Conservation (phyloP, 2,329 filamentous ascomycete genomes). For the Thermomyces lanuginosus region DNA sequence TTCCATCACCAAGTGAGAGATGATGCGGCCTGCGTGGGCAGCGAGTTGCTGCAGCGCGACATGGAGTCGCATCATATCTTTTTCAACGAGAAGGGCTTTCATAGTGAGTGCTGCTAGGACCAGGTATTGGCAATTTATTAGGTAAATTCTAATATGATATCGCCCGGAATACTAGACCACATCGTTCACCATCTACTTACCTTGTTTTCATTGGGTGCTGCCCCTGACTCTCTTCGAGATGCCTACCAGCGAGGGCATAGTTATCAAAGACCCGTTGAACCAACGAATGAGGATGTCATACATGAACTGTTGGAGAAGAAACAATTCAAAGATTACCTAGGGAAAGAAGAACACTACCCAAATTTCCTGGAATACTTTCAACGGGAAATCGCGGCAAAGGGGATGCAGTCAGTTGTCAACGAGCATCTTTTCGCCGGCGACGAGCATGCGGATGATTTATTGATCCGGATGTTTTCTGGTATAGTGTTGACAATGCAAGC, state of each 20-base stretch:
- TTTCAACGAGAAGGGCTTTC: slow-evolving; percentile 59
- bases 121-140: too few species aligned
- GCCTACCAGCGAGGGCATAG: slow-evolving; percentile 48
- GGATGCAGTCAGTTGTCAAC: slow-evolving; percentile 45
- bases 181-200: slow-evolving; percentile 63
- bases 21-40: slow-evolving; percentile 46
- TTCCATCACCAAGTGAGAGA: slow-evolving; percentile 34
- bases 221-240: slow-evolving; percentile 40
- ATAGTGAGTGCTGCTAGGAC: slow-evolving; percentile 34
- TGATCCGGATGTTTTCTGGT: slow-evolving; percentile 52
- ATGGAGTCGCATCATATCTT: slow-evolving; percentile 59
- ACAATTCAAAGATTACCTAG: slow-evolving; percentile 44
- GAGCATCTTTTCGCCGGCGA: slow-evolving; percentile 55
- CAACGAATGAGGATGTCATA: slow-evolving; percentile 35
- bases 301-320: slow-evolving; percentile 41
- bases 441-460: slow-evolving; percentile 49
- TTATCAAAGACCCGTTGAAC: slow-evolving; percentile 46
- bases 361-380: slow-evolving; percentile 67
- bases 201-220: slow-evolving; percentile 58
- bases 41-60: slow-evolving; percentile 59
- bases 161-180: slow-evolving; percentile 37
- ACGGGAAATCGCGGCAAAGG: slow-evolving; percentile 47
- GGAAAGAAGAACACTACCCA: slow-evolving; percentile 48
- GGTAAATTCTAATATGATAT: neutral
- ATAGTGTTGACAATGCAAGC: slow-evolving; percentile 9